Conservation (phyloP, 2,329 filamentous ascomycete genomes). For the Diaporthe capsici region DNA sequence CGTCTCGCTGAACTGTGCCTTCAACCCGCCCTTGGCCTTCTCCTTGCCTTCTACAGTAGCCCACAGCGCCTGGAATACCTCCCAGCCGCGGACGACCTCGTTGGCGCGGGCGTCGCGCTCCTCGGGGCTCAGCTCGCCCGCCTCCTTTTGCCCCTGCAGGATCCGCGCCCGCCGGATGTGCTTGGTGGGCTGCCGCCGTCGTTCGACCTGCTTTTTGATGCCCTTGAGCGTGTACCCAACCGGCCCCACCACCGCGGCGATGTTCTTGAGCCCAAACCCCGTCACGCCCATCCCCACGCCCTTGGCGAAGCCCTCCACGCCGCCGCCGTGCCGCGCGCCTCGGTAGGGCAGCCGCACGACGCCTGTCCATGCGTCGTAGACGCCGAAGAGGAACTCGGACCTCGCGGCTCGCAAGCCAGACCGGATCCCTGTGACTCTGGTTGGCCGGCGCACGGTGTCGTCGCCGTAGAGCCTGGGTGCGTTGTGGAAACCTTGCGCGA, state of each 20-base stretch:
- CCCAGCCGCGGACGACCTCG: slow-evolving; percentile 58
- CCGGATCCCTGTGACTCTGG: slow-evolving; percentile 74
- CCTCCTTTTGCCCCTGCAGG: slow-evolving; percentile 67
- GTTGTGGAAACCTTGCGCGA: slow-evolving; percentile 80
- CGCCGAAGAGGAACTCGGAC: slow-evolving; percentile 72
- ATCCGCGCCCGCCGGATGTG: slow-evolving; percentile 72
- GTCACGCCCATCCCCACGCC: slow-evolving; percentile 75
- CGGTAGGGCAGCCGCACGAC: slow-evolving; percentile 71
- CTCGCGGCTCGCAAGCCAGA: slow-evolving; percentile 74
- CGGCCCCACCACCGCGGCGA: slow-evolving; percentile 72
- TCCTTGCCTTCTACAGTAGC: slow-evolving; percentile 55
- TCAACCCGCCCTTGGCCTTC: slow-evolving; percentile 52
- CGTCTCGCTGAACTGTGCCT: slow-evolving; percentile 51
- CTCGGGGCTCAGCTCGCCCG: slow-evolving; percentile 50
- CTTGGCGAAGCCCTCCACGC: slow-evolving; percentile 58
- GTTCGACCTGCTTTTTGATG: slow-evolving; percentile 70
- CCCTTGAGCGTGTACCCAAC: slow-evolving; percentile 76
- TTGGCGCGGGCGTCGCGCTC: slow-evolving; percentile 50
- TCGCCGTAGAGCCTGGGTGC: slow-evolving; percentile 79
- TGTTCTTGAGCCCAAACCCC: slow-evolving; percentile 75
- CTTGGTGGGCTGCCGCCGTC: slow-evolving; percentile 65
- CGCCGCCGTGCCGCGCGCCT: slow-evolving; percentile 68
- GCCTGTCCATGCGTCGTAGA: slow-evolving; percentile 77
- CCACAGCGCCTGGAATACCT: slow-evolving; percentile 57
- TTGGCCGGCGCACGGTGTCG: slow-evolving; percentile 74